Evolutionary conservation across 108 stramenopile species (phyloP), one percentile per base, ranked within the genome.

Genomic region (Cyclotella kingstonii): DNA sequence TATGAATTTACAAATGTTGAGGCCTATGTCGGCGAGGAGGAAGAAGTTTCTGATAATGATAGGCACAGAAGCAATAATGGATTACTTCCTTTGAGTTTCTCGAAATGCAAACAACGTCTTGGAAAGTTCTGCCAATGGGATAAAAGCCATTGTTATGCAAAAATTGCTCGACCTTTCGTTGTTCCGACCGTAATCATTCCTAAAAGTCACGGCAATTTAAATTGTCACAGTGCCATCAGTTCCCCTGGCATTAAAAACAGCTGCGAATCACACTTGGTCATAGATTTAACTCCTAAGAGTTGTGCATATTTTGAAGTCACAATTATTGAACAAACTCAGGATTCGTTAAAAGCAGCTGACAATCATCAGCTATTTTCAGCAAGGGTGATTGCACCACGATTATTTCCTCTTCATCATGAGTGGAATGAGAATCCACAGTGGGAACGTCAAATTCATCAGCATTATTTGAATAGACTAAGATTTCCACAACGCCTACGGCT

Each of bases 251-350:
- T 9, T 36, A 0, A n/a, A 35, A 7, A 8, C 10, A 10, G 44
- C 43, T 6, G 11, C 9, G 11, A 44, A 17, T n/a, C 5, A 0
- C 36, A 47, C 7, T 39, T 56, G 23, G 25, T 63, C 10, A 48
- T 84, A 4, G 64, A 86, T 48, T 64, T 92, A 57, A 85, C 83
- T 12, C 90, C 90, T 15, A 64, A 84, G 0, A 43, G 84, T 23
- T 55, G 84, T 14, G 77, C 81, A 2, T 92, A 92, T 49, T 92
- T 70, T 66, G 90, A 92, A 79, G 82, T 92, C 11, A 57, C 64
- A 35, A 86, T 87, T 47, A 45, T 84, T 17, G 57, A 66, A 52
- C 60, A 46, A 36, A 30, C 53, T 19, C 18, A 41, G 14, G 46
- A 60, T 5, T 9, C 5, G 23, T 15, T 9, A 0, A 56, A 35